Conservation (phyloP, 1,284 basidiomycete genomes). For the Cutaneotrichosporon dermatis region DNA sequence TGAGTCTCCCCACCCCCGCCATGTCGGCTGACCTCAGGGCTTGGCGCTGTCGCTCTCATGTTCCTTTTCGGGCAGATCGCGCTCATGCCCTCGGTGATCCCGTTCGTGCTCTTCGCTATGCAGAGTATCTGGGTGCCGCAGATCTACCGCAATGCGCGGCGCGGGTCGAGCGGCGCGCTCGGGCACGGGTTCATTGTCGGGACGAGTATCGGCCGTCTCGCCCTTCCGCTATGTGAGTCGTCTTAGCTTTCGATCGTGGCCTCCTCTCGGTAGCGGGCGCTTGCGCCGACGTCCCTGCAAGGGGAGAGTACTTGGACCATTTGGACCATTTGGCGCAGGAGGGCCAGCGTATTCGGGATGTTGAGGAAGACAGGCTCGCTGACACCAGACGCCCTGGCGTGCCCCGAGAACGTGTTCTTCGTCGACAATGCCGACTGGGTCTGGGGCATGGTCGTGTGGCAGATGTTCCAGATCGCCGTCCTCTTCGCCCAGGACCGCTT, state of each 20-base stretch:
- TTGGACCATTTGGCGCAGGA: too few relatives aligned
- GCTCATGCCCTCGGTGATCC: slow-evolving; percentile 63
- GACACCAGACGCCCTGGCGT: slow-evolving; percentile 68
- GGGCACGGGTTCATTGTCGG: slow-evolving; percentile 70
- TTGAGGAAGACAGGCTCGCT: not conserved
- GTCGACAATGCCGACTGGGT: slow-evolving; percentile 64
- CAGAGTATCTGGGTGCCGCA: slow-evolving; percentile 81
- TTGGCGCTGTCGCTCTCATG: slow-evolving; percentile 52
- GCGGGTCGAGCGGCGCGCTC: slow-evolving; percentile 67
- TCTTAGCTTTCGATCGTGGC: not conserved
- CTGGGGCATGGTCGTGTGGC: slow-evolving; percentile 60
- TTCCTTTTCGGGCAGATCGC: slow-evolving; percentile 67
- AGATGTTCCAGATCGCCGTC: slow-evolving; percentile 61
- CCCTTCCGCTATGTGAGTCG: slow-evolving; percentile 68
- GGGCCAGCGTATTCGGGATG: too few relatives aligned
- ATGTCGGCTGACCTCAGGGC: slow-evolving; percentile 2
- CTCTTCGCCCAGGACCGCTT: slow-evolving; percentile 70
- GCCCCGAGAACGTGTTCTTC: slow-evolving; percentile 79
- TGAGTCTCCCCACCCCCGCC: not conserved
- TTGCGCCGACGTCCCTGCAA: too few relatives aligned
- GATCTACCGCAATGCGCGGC: slow-evolving; percentile 68
- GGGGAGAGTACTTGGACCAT: too few relatives aligned
- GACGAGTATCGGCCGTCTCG: slow-evolving; percentile 65
- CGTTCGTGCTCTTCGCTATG: slow-evolving; percentile 64
- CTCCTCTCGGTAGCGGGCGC: too few relatives aligned